Conservation (phyloP, 371 early-diverging fungal genomes). For the Rhizopus stolonifer region DNA sequence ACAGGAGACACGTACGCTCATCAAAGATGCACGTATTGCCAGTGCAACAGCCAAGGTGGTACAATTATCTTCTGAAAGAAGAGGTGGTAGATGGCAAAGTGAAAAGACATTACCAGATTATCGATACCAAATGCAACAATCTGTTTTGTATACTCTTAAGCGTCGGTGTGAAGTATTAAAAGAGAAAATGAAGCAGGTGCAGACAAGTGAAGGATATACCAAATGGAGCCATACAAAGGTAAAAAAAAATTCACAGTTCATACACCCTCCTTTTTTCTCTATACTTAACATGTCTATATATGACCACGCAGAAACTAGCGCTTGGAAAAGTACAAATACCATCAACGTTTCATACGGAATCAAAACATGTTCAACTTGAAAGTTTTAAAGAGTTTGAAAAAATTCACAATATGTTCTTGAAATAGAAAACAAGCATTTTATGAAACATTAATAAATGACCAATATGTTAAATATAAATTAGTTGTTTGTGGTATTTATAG, state of each 20-base stretch:
- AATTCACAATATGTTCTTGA: constrained; percentile 32
- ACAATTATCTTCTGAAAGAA: constrained; percentile 18
- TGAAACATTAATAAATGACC: too few species aligned
- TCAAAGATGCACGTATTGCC: constrained; percentile 46
- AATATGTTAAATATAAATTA: too few species aligned
- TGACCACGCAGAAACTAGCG: constrained; percentile 3
- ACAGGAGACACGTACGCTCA: constrained; percentile 29
- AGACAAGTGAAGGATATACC: constrained; percentile 5
- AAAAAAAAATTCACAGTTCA: neutral
- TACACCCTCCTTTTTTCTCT: neutral
- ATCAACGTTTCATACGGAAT: neutral
- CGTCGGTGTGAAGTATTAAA: constrained; percentile 58
- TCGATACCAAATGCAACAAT: constrained; percentile 72
- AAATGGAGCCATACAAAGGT: neutral
- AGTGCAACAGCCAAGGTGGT: constrained; percentile 57
- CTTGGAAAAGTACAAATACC: constrained; percentile 40
- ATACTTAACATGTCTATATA: too few species aligned
- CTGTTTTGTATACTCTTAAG: constrained; percentile 62
- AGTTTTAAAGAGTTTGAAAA: constrained; percentile 35
- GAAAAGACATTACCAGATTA: constrained; percentile 59
- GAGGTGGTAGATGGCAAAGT: constrained; percentile 59
- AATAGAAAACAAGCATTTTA: too few species aligned
- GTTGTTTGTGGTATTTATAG: too few species aligned
- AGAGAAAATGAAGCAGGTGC: constrained; percentile 36
- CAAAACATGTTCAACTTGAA: constrained; percentile 24